Evolutionary conservation across 768 basidiomycete species (phyloP), one percentile per base, ranked within the genome.

Genomic region (Panaeolus cyanescens): DNA sequence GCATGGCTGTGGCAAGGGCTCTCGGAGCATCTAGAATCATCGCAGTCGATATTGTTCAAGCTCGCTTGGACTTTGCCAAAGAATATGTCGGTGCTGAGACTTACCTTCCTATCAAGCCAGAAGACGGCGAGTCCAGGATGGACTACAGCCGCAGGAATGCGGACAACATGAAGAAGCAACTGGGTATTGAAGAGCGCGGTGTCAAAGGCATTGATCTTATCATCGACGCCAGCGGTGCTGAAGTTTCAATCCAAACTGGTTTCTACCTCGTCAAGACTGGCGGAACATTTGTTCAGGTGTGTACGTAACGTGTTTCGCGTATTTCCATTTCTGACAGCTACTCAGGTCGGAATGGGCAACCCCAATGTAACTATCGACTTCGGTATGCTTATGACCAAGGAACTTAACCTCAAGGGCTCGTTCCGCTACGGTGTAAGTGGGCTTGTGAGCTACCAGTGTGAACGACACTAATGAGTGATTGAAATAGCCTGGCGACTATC

Each of bases 1-100:
- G 91, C 70, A 93, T 96, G 91, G 95, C 93, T 6, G 93, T 95
- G n/a, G 96, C 96, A 6, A 95, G 91, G 72, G 95, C 96, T 2
- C 80, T 96, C 53, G 95, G 95, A 33, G 96, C 95, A 2, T 81
- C 83, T 39, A 88, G 91, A 54, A 82, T 96, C 63, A 84, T 99
- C 62, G 95, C 89, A 3, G 84, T 96, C 62, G 95, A 95, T 70
- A 90, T 93, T 63, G 82, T 88, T 57, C 77, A 85, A 32, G 74
- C 80, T 30, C 89, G 96, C 34, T 86, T 99, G 54, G 84, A 92
- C 55, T 97, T 99, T 70, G 95, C 96, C 17, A 90, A 90, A 73
- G 67, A 70, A 30, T 96, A 96, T 72, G 92, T 89, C 4, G 95
- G 94, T 8, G 91, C 93, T 4, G 88, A 95, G 61, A 75, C 81